Evolutionary conservation across 371 early-diverging fungal genomes (phyloP).

Genomic region (Dichotomocladium elegans): DNA sequence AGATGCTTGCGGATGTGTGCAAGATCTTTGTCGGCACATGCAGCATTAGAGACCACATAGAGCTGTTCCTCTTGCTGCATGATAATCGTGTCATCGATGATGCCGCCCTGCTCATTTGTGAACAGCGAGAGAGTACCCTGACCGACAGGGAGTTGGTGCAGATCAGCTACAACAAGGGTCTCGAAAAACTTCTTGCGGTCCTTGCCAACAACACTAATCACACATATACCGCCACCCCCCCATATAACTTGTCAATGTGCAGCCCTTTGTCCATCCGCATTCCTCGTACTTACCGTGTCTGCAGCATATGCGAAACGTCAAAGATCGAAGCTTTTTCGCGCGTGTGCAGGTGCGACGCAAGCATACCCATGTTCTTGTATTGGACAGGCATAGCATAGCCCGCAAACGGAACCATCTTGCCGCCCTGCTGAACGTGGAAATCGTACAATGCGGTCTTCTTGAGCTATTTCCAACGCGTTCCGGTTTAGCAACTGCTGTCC

Average conservation of each 20-base stretch:
- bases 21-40: constrained; percentile 94
- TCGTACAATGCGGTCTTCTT: constrained; percentile 88
- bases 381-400: constrained; percentile 96
- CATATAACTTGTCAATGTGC: no score
- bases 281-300: constrained; percentile 68
- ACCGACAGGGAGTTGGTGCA: constrained; percentile 75
- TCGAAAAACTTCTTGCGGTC: constrained; percentile 90
- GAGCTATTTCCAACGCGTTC: constrained; percentile 10
- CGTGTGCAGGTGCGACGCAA: constrained; percentile 89
- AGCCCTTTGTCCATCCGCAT: neutral
- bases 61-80: constrained; percentile 80
- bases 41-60: constrained; percentile 97
- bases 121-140: constrained; percentile 87
- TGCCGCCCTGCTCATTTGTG: constrained; percentile 94
- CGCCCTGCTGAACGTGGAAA: constrained; percentile 88
- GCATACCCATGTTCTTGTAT: constrained; percentile 77
- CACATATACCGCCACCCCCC: no score
- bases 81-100: constrained; percentile 96
- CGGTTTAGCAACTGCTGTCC: neutral
- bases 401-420: constrained; percentile 97
- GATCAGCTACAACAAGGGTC: constrained; percentile 83
- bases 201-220: constrained; percentile 76
- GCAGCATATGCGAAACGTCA: constrained; percentile 98
- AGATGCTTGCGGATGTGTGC: constrained; percentile 82
- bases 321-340: constrained; percentile 91